Evolutionary conservation across 2,329 filamentous ascomycete species (phyloP).

Genomic region (Beauveria medogensis): DNA sequence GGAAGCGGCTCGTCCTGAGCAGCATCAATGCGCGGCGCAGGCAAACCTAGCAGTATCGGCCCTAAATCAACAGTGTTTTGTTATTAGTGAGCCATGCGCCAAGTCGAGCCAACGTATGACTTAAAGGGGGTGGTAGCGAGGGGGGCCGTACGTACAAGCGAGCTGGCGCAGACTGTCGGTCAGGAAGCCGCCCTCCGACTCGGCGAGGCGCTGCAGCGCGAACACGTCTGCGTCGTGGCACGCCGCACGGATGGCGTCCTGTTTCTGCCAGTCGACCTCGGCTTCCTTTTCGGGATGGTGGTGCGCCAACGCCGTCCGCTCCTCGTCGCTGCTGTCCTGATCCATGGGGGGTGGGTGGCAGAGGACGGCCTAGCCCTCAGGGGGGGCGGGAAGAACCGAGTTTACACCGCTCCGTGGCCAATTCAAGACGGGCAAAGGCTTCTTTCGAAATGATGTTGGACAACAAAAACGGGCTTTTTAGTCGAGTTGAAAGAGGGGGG

Average conservation of each 20-base stretch:
- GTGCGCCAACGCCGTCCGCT: not conserved
- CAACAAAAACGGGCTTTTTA: no score
- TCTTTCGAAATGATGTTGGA: not conserved
- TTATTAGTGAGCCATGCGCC: not conserved
- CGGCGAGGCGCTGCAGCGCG: constrained; percentile 49
- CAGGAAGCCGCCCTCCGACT: constrained; percentile 58
- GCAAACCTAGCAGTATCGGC: constrained; percentile 13
- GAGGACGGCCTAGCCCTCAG: not conserved
- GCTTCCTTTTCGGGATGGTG: not conserved
- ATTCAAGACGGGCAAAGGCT: not conserved
- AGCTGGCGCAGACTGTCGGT: constrained; percentile 58
- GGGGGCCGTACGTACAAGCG: constrained; percentile 55
- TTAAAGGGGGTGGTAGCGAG: not conserved
- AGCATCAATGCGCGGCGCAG: constrained; percentile 1
- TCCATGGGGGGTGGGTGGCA: not conserved
- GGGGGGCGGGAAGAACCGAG: not conserved
- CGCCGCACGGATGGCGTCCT: constrained; percentile 40
- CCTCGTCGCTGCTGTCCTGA: not conserved
- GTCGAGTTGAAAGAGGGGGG: no score
- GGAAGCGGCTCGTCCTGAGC: constrained; percentile 13
- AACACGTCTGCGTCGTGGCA: constrained; percentile 51
- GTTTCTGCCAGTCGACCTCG: constrained; percentile 19
- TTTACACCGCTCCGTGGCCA: not conserved
- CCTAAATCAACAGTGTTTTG: constrained; percentile 1
- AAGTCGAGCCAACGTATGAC: not conserved